phyloP scores from a whole-genome alignment of 176 grass and related monocot species.

The Poa annua region DNA sequence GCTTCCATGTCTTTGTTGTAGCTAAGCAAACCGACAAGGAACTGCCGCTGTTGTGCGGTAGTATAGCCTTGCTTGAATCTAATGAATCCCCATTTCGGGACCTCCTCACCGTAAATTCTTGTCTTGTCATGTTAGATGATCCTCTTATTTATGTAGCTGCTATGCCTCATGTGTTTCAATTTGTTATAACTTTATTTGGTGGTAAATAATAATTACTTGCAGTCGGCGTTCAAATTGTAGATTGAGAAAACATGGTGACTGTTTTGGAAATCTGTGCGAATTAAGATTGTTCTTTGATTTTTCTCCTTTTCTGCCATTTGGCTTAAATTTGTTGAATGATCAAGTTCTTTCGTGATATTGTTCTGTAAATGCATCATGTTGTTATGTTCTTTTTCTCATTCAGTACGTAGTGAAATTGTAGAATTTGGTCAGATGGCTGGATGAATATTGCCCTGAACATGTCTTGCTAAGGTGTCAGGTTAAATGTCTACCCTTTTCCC shows the following conservation, averaged over 20 bases:
- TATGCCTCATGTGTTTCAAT: conserved; percentile 12
- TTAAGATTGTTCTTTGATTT: neutral
- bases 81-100: conserved; percentile 21
- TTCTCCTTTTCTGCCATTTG: neutral
- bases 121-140: conserved; percentile 43
- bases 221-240: conserved; percentile 2
- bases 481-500: neutral
- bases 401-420: neutral
- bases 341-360: neutral
- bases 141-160: conserved; percentile 19
- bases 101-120: conserved; percentile 49
- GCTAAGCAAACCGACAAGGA: conserved; percentile 23
- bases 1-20: conserved; percentile 33
- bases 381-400: neutral
- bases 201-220: conserved; percentile 22
- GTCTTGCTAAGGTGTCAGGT: neutral
- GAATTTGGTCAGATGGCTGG: neutral
- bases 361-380: neutral
- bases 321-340: neutral
- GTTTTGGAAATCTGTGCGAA: neutral
- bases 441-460: conserved; percentile 23
- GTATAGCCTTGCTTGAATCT: neutral
- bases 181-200: conserved; percentile 29
- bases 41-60: neutral
- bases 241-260: conserved; percentile 16